These are phyloP conservation scores for Phytophthora sojae DNA, from an alignment of 352 stramenopile genomes.

Conservation along the genomic window DNA sequence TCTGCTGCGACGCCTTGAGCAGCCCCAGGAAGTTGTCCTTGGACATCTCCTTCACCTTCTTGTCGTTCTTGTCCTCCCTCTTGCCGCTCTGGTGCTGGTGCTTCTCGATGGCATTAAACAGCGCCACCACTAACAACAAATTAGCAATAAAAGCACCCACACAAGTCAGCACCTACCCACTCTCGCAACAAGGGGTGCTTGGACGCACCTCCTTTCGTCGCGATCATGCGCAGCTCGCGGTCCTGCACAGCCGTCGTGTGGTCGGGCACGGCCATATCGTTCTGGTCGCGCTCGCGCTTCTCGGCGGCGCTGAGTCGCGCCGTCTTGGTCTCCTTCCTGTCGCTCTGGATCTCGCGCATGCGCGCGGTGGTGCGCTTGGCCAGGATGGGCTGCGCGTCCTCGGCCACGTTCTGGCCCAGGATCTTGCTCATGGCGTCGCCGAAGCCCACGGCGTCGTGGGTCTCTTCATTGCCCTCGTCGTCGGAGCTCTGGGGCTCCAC, in stretches of 20 bases:
- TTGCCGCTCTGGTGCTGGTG: constrained; percentile 80
- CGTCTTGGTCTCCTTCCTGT: constrained; percentile 79
- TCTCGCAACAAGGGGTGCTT: not conserved
- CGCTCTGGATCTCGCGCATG: constrained; percentile 84
- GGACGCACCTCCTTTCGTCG: constrained; percentile 77
- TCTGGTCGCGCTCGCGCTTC: constrained; percentile 78
- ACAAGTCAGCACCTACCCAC: not conserved
- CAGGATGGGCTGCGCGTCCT: constrained; percentile 79
- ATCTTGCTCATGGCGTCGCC: constrained; percentile 90
- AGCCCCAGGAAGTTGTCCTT: constrained; percentile 87
- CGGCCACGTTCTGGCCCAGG: constrained; percentile 72
- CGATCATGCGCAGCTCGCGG: constrained; percentile 77
- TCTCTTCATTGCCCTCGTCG: constrained; percentile 41
- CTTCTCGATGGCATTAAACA: constrained; percentile 90
- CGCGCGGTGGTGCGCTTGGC: constrained; percentile 84
- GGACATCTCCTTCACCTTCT: constrained; percentile 87
- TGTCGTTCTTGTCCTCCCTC: constrained; percentile 68
- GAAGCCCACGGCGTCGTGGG: constrained; percentile 79
- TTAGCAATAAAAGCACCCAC: constrained; percentile 4
- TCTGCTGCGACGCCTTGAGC: constrained; percentile 64
- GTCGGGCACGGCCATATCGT: constrained; percentile 77
- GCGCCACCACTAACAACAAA: constrained; percentile 64
- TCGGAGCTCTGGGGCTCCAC: constrained; percentile 28
- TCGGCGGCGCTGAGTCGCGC: constrained; percentile 73
- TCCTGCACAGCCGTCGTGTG: constrained; percentile 69